Evolutionary conservation across 495 filamentous ascomycete species (phyloP).

Genomic region (Pyrenula massariospora): DNA sequence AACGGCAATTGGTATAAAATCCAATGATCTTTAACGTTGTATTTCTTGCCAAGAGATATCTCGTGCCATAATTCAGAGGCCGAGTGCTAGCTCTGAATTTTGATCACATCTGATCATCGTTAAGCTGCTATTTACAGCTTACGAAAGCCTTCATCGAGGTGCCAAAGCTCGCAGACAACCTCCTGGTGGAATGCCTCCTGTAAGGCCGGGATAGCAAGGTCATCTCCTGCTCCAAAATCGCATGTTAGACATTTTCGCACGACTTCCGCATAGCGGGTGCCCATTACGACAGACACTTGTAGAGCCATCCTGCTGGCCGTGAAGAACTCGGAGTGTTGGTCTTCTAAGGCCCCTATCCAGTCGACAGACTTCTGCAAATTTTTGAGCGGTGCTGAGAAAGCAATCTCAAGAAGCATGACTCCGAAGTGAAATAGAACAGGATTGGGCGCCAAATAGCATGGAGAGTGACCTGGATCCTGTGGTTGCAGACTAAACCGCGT

Average conservation of each 20-base stretch:
- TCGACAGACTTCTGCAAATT: slow-evolving; percentile 7
- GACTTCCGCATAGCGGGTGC: slow-evolving; percentile 9
- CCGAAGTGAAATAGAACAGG: slow-evolving; percentile 16
- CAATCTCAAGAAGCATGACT: slow-evolving; percentile 18
- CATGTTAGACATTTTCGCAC: slow-evolving; percentile 23
- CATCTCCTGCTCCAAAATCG: slow-evolving; percentile 20
- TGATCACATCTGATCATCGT: not conserved
- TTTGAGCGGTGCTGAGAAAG: slow-evolving; percentile 8
- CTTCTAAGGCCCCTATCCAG: slow-evolving; percentile 4
- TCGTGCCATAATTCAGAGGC: too few relatives aligned
- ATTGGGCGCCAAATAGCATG: slow-evolving; percentile 8
- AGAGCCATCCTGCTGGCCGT: slow-evolving; percentile 14
- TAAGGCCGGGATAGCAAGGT: slow-evolving; percentile 15
- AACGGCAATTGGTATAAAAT: too few relatives aligned
- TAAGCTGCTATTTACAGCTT: not conserved
- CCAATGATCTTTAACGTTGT: too few relatives aligned
- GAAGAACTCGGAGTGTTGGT: slow-evolving; percentile 13
- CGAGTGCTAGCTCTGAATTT: not conserved
- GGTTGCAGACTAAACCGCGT: slow-evolving; percentile 14
- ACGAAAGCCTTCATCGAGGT: not conserved
- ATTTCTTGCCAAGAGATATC: too few relatives aligned
- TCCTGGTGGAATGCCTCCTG: slow-evolving; percentile 19
- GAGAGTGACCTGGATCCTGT: not conserved
- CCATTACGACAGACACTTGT: slow-evolving; percentile 2
- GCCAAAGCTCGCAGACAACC: slow-evolving; percentile 22